Evolutionary conservation across 345 rosid genomes (phyloP), one percentile per base, ranked within the genome.

Genomic region (Salix arbutifolia): DNA sequence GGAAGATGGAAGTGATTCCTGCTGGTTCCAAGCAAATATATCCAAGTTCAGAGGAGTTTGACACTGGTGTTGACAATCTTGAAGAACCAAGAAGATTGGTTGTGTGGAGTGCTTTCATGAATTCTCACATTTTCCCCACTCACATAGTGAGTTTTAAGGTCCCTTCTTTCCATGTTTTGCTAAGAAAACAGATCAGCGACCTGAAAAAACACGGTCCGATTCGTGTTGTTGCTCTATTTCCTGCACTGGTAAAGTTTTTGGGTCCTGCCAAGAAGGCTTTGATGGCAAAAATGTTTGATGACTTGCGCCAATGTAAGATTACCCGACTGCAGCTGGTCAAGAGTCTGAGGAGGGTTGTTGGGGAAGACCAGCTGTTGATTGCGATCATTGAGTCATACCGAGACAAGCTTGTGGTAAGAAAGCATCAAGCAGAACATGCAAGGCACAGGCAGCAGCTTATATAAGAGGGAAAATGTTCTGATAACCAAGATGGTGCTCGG

Each of bases 1-100:
- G 90, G 60, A 85, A 80, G 18, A 70, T 61, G 74, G 90, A 87
- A 67, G 64, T 8, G 18, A 70, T 84, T n/a, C 78, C 48, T 28
- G 42, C 75, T 4, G 81, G 61, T 73, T 83, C 84, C 38, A 52
- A 48, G 30, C 85, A 84, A 67, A 40, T n/a, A 48, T 74, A 78
- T 17, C 78, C 83, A 5, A 82, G 76, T 38, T 66, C 82, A 0
- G 35, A n/a, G 38, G 66, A 75, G 65, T 79, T 61, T 10, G 83
- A 77, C 37, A 70, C 71, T 2, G 85, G 83, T 23, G 74, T 82
- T 1, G 87, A 80, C 23, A 10, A 79, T 61, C 71, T 67, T 37
- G 17, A 18, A 11, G 30, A 31, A 18, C 87, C 87, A 0, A 67
- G 69, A 14, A 74, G 71, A 44, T 84, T 72, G 0, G 69, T 77